These are phyloP conservation scores for Umbilicaria muhlenbergii DNA, from an alignment of 495 filamentous ascomycete species.

Conservation along the genomic window DNA sequence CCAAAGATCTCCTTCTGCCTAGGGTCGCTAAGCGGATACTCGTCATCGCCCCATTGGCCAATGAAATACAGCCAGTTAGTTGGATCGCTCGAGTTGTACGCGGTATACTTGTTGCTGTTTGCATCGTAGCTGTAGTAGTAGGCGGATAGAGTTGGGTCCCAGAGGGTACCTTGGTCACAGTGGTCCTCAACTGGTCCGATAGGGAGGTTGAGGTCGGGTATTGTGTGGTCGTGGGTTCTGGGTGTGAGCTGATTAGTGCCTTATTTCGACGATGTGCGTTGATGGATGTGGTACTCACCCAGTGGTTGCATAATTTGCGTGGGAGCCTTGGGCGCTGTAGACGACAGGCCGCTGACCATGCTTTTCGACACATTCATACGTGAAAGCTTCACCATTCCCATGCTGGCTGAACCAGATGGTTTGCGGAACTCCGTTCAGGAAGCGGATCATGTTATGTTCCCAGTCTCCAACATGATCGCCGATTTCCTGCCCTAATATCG, in stretches of 20 bases:
- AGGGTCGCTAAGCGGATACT: slow-evolving; percentile 29
- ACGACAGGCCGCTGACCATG: slow-evolving; percentile 30
- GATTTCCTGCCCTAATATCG: slow-evolving; percentile 32
- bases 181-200: slow-evolving; percentile 46
- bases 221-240: slow-evolving; percentile 39
- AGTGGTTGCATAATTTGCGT: slow-evolving; percentile 40
- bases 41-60: slow-evolving; percentile 42
- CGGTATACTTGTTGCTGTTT: slow-evolving; percentile 22
- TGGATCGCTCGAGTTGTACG: slow-evolving; percentile 26
- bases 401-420: slow-evolving; percentile 52
- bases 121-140: slow-evolving; percentile 35
- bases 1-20: slow-evolving; percentile 33
- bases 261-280: neutral
- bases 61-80: slow-evolving; percentile 35
- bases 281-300: slow-evolving; percentile 19
- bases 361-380: slow-evolving; percentile 38
- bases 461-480: slow-evolving; percentile 52
- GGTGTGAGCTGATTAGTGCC: neutral
- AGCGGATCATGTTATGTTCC: slow-evolving; percentile 58
- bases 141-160: slow-evolving; percentile 36
- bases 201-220: slow-evolving; percentile 50
- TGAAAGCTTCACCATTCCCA: slow-evolving; percentile 45
- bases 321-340: slow-evolving; percentile 41
- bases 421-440: slow-evolving; percentile 37
- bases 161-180: slow-evolving; percentile 36